Conservation (phyloP, 2,329 filamentous ascomycete genomes). For the Bisporella sp. region DNA sequence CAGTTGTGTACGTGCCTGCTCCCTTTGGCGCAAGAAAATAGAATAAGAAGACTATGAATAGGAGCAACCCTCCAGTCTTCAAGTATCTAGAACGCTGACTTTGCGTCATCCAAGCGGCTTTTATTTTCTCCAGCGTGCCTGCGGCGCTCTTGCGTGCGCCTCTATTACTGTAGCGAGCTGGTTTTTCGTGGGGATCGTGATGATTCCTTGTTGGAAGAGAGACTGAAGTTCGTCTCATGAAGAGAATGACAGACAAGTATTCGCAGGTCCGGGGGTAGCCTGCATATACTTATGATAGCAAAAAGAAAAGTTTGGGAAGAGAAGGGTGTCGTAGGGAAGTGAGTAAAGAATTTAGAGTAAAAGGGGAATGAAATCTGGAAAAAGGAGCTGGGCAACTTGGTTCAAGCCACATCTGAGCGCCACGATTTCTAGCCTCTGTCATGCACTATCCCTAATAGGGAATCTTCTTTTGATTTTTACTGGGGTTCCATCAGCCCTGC, state of each 20-base stretch:
- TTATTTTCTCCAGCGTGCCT: slow-evolving; percentile 46
- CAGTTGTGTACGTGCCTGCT: slow-evolving; percentile 16
- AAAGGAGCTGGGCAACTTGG: too few species aligned
- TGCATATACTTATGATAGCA: slow-evolving; percentile 1
- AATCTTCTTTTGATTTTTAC: too few species aligned
- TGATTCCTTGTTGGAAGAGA: slow-evolving; percentile 55
- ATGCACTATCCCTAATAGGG: too few species aligned
- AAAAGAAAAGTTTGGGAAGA: neutral
- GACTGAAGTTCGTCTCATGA: slow-evolving; percentile 60
- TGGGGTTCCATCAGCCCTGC: too few species aligned
- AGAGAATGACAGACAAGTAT: slow-evolving; percentile 13
- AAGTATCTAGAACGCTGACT: slow-evolving; percentile 59
- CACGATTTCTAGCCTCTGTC: too few species aligned
- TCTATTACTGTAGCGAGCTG: slow-evolving; percentile 48
- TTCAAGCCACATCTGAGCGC: too few species aligned
- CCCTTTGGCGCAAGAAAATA: slow-evolving; percentile 57
- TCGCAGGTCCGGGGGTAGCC: neutral
- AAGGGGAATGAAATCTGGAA: too few species aligned
- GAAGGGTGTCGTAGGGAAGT: too few species aligned
- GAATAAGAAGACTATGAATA: slow-evolving; percentile 53
- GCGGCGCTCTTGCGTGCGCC: slow-evolving; percentile 32
- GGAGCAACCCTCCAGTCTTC: slow-evolving; percentile 56
- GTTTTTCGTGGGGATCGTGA: slow-evolving; percentile 59
- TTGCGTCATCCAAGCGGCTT: slow-evolving; percentile 54
- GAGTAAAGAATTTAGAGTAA: too few species aligned